phyloP scores from a whole-genome alignment of 768 basidiomycete genomes.

The Amanita polypyramis region DNA sequence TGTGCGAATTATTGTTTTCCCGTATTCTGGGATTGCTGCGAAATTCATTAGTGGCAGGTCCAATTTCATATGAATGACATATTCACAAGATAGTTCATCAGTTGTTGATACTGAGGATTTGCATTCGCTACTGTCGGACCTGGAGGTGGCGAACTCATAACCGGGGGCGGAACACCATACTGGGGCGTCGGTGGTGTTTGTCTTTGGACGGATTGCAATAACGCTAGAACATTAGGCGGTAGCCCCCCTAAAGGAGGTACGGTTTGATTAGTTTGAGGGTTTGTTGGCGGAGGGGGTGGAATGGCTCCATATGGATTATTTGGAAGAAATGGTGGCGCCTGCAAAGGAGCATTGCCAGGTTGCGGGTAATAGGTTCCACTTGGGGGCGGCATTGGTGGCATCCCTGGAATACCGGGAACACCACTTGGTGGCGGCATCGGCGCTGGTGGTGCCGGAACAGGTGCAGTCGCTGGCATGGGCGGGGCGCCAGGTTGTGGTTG shows the following conservation, averaged over 20 bases:
- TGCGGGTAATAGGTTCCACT: slow-evolving; percentile 35
- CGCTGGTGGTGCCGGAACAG: slow-evolving; percentile 23
- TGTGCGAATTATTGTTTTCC: slow-evolving; percentile 9
- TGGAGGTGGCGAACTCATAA: slow-evolving; percentile 32
- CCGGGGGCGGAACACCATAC: slow-evolving; percentile 29
- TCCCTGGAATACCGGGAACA: slow-evolving; percentile 11
- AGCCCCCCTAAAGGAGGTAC: slow-evolving; percentile 30
- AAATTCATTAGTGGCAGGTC: slow-evolving; percentile 3
- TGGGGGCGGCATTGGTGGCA: slow-evolving; percentile 28
- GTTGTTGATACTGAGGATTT: slow-evolving; percentile 47
- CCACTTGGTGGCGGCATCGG: slow-evolving; percentile 21
- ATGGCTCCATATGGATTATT: slow-evolving; percentile 14
- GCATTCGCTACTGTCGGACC: slow-evolving; percentile 22
- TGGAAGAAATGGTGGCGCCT: slow-evolving; percentile 21
- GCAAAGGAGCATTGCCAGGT: slow-evolving; percentile 16
- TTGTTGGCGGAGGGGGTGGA: slow-evolving; percentile 17
- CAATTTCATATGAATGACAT: not conserved
- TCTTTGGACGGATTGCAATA: slow-evolving; percentile 50
- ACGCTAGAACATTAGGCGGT: slow-evolving; percentile 60
- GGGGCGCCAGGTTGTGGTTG: slow-evolving; percentile 39
- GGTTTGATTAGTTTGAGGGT: slow-evolving; percentile 22
- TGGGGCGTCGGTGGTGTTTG: slow-evolving; percentile 26
- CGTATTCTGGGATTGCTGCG: slow-evolving; percentile 25
- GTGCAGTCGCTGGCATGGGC: slow-evolving; percentile 18
- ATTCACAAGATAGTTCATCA: slow-evolving; percentile 62